Conservation (phyloP, 2,329 filamentous ascomycete genomes). For the Penicillium verrucosum region DNA sequence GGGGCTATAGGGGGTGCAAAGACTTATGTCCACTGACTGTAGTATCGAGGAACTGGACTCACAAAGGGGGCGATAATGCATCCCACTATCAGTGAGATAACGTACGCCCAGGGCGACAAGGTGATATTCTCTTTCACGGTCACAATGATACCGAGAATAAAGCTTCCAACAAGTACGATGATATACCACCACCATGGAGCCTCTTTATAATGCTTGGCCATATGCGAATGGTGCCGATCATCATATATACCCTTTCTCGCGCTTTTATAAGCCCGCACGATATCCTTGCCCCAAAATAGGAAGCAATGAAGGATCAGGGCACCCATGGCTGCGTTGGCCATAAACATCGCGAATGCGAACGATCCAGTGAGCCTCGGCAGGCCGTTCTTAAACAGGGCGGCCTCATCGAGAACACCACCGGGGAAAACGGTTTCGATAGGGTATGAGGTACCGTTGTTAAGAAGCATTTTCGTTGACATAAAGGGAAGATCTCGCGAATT, state of each 20-base stretch:
- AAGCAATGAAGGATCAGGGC: conserved; percentile 53
- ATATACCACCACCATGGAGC: conserved; percentile 40
- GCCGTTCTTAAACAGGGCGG: conserved; percentile 44
- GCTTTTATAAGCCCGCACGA: conserved; percentile 49
- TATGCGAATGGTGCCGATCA: conserved; percentile 54
- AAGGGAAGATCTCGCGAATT: conserved; percentile 50
- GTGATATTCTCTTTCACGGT: conserved; percentile 32
- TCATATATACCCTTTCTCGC: conserved; percentile 44
- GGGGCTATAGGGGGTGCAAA: no score
- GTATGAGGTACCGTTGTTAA: conserved; percentile 43
- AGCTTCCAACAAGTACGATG: conserved; percentile 27
- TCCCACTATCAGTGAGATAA: conserved; percentile 32
- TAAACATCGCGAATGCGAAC: conserved; percentile 55
- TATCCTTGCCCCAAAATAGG: conserved; percentile 56
- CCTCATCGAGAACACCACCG: conserved; percentile 22
- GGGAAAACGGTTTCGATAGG: conserved; percentile 44
- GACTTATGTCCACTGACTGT: no score
- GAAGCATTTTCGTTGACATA: conserved; percentile 52
- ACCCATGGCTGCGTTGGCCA: conserved; percentile 58
- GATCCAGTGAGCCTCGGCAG: conserved; percentile 49
- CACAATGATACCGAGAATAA: conserved; percentile 28
- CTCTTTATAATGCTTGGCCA: conserved; percentile 54
- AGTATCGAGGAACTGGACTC: conserved; percentile 5
- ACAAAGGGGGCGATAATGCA: conserved; percentile 22
- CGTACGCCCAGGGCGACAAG: conserved; percentile 33